A percentile compares a stretch with the other conserved stretches of the same genome.
These are phyloP conservation scores for Monilinia fructicola DNA, from an alignment of 2,329 filamentous ascomycete species.

Conservation along the genomic window DNA sequence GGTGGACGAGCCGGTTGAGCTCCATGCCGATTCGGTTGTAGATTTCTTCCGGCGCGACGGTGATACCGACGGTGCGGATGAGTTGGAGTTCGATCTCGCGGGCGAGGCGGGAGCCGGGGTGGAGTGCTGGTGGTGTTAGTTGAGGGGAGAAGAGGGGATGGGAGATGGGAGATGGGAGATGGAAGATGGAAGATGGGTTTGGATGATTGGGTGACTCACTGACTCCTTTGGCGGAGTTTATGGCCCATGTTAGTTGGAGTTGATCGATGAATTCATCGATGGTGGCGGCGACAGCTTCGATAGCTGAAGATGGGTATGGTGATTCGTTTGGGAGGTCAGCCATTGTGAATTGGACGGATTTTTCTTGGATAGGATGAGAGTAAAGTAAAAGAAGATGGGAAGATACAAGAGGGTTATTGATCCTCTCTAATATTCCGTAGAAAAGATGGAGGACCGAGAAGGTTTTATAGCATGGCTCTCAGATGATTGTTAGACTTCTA, in stretches of 20 bases:
- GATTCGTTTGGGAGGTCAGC: not conserved
- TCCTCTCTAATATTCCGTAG: not conserved
- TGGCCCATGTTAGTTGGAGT: not conserved
- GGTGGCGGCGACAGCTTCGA: not conserved
- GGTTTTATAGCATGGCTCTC: not conserved
- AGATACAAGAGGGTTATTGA: not conserved
- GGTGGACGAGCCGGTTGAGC: not conserved
- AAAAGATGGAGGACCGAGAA: not conserved
- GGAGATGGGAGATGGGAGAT: not conserved
- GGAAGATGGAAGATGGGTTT: too few relatives aligned
- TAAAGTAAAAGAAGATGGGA: not conserved
- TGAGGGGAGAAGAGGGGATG: not conserved
- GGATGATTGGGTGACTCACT: not conserved
- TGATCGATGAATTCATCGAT: conserved; percentile 3
- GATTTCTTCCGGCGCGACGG: not conserved
- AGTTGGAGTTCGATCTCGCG: not conserved
- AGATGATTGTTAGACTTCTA: not conserved
- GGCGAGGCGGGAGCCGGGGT: not conserved
- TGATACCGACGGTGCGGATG: not conserved
- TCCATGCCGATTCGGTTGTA: not conserved
- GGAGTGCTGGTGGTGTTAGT: not conserved
- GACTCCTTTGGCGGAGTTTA: not conserved
- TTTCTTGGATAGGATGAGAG: not conserved
- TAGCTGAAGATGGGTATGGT: not conserved
- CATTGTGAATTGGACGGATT: not conserved